Evolutionary conservation across 2,329 filamentous ascomycete genomes (phyloP).

Genomic region (Elsinoe australis): DNA sequence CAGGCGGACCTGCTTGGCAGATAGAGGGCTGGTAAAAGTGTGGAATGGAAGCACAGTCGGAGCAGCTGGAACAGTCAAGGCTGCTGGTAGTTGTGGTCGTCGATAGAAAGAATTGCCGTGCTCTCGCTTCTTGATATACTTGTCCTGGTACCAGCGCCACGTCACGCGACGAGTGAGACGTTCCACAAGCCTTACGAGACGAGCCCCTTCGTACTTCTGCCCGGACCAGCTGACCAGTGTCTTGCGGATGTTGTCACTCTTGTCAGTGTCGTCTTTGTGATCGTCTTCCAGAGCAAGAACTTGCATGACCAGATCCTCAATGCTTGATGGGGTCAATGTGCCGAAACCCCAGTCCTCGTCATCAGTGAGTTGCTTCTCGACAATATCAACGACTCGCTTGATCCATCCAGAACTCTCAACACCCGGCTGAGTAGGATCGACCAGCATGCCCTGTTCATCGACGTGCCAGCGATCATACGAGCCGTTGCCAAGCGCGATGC

Average conservation of each 20-base stretch:
- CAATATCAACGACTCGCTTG: slow-evolving; percentile 82
- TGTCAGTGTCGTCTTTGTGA: slow-evolving; percentile 29
- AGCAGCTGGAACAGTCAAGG: slow-evolving; percentile 71
- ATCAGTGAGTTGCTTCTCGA: slow-evolving; percentile 77
- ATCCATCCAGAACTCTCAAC: slow-evolving; percentile 69
- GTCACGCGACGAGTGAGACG: slow-evolving; percentile 68
- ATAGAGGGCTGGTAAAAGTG: slow-evolving; percentile 91
- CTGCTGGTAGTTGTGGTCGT: slow-evolving; percentile 64
- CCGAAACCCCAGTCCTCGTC: slow-evolving; percentile 80
- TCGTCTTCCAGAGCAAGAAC: slow-evolving; percentile 34
- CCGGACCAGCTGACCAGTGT: slow-evolving; percentile 53
- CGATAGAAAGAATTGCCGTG: slow-evolving; percentile 55
- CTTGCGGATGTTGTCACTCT: slow-evolving; percentile 32
- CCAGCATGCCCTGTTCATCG: slow-evolving; percentile 70
- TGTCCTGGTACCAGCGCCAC: slow-evolving; percentile 84
- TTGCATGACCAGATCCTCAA: slow-evolving; percentile 40
- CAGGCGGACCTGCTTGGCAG: slow-evolving; percentile 80
- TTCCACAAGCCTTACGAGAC: slow-evolving; percentile 74
- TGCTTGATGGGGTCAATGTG: slow-evolving; percentile 44
- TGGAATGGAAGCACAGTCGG: slow-evolving; percentile 96
- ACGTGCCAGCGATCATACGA: slow-evolving; percentile 89
- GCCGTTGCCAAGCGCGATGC: slow-evolving; percentile 65
- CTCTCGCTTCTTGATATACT: slow-evolving; percentile 55
- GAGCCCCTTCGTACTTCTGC: slow-evolving; percentile 79
- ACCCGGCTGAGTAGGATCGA: slow-evolving; percentile 58